Percentiles rank a stretch among this genome's conserved stretches.
Conservation (phyloP, 345 rosid genomes). For the Excoecaria agallocha region DNA sequence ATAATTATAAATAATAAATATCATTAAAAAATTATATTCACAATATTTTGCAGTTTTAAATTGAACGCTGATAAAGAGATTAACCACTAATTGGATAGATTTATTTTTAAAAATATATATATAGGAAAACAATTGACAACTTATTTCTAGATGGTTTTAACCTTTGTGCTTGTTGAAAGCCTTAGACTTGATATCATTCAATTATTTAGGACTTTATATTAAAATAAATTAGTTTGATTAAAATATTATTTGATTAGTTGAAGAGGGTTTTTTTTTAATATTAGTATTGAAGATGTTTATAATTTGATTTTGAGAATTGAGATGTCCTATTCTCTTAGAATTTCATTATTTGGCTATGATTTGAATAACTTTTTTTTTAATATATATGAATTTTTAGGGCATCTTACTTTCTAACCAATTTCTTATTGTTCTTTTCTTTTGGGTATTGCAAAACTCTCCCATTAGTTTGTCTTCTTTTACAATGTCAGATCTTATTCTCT, state of each 20-base stretch:
- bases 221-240: slow-evolving; percentile 1
- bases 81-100: too few relatives aligned
- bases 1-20: too few relatives aligned
- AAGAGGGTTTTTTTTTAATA: slow-evolving; percentile 1
- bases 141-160: neutral
- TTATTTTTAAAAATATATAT: too few relatives aligned
- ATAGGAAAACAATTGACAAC: neutral
- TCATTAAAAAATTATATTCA: too few relatives aligned
- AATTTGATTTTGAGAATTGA: too few relatives aligned
- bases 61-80: too few relatives aligned
- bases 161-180: neutral
- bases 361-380: neutral
- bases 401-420: neutral
- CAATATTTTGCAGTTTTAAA: too few relatives aligned
- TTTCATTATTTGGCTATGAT: slow-evolving; percentile 14
- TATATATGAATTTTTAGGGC: neutral
- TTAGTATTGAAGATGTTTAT: neutral
- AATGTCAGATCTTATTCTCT: neutral
- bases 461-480: neutral
- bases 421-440: neutral
- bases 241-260: neutral
- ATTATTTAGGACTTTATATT: neutral
- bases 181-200: neutral
- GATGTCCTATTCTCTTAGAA: slow-evolving; percentile 11
- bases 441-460: neutral